Base-by-base conservation (phyloP, 2,329 filamentous ascomycete genomes). In the Aspergillus intermedius region DNA sequence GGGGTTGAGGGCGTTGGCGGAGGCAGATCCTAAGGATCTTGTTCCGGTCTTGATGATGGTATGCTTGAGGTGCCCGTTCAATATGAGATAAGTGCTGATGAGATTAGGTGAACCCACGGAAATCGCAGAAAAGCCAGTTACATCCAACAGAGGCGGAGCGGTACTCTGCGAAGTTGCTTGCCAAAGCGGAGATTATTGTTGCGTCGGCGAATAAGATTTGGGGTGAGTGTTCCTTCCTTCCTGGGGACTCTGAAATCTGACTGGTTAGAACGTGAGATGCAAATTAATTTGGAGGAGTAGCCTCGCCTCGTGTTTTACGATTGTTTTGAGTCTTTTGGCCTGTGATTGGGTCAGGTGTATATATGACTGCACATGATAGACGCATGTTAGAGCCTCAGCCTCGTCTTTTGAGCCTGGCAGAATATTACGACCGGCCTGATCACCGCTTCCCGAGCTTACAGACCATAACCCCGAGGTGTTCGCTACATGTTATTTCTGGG, bases 41-140 rank as follows among this genome's bases (percentile, higher is more conserved):
- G 73, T 88, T 2, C 84, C 85, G 5, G 71, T 90, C n/a, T 70
- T 91, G 45, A 78, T 87, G 73, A 83, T 87, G 76, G 82, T 82
- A 60, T 56, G 72, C 54, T 49, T 7, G 22, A 19, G 12, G 10
- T 21, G 15, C 23, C 19, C 13, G 34, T 34, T 4, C 15, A 37
- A 32, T 28, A 46, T 40, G 39, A 42, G 30, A 43, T 41, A 9
- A 51, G 42, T 44, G 37, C 56, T 37, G 15, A 46, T 50, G n/a
- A 48, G 49, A 37, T 42, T 49, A 84, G 79, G 83, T 82, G 4
- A 84, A 87, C 69, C 82, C 83, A 15, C 83, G 79, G 57, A 87
- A 86, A 58, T 53, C 60, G 41, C 62, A 65, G 50, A 60, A 66
- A 48, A 65, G 68, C 76, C 76, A 79, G 32, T 64, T 81, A 10